A percentile compares a stretch with the other conserved stretches of the same genome.
Conservation (phyloP, 2,329 filamentous ascomycete genomes). For the Dothistroma septosporum region DNA sequence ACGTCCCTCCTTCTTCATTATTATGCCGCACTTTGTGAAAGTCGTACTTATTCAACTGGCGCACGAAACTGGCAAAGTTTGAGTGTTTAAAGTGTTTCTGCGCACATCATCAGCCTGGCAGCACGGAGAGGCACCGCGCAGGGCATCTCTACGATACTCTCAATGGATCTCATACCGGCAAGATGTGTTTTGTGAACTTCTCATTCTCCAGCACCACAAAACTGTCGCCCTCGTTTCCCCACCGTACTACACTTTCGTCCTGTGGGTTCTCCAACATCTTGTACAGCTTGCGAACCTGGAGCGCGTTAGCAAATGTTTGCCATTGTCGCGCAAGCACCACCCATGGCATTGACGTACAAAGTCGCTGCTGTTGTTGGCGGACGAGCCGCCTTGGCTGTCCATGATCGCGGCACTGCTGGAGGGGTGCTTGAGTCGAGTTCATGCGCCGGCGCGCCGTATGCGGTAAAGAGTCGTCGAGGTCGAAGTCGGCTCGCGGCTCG, state of each 20-base stretch:
- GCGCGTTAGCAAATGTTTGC: slow-evolving; percentile 2
- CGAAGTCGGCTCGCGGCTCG: not conserved
- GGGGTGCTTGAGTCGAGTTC: not conserved
- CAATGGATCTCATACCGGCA: slow-evolving; percentile 45
- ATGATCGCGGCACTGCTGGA: slow-evolving; percentile 31
- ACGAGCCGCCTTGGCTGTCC: slow-evolving; percentile 43
- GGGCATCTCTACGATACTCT: not conserved
- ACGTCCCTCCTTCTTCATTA: slow-evolving; percentile 78
- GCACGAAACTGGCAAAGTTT: slow-evolving; percentile 73
- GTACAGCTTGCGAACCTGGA: slow-evolving; percentile 92
- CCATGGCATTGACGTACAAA: slow-evolving; percentile 64
- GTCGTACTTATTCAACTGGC: slow-evolving; percentile 60
- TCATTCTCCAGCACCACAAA: slow-evolving; percentile 99
- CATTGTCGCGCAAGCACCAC: not conserved
- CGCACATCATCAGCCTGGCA: not conserved
- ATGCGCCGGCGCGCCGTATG: slow-evolving; percentile 1
- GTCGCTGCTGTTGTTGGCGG: slow-evolving; percentile 83
- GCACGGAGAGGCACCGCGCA: not conserved
- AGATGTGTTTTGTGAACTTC: slow-evolving; percentile 94
- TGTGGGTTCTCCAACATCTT: slow-evolving; percentile 98
- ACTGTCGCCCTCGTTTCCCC: slow-evolving; percentile 90
- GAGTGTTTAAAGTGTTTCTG: slow-evolving; percentile 96
- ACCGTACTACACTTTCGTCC: slow-evolving; percentile 87
- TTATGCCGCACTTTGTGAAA: slow-evolving; percentile 96
- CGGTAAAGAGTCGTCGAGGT: not conserved